Evolutionary conservation across 2,329 filamentous ascomycete genomes (phyloP).

Genomic region (Sporothrix dimorphospora): DNA sequence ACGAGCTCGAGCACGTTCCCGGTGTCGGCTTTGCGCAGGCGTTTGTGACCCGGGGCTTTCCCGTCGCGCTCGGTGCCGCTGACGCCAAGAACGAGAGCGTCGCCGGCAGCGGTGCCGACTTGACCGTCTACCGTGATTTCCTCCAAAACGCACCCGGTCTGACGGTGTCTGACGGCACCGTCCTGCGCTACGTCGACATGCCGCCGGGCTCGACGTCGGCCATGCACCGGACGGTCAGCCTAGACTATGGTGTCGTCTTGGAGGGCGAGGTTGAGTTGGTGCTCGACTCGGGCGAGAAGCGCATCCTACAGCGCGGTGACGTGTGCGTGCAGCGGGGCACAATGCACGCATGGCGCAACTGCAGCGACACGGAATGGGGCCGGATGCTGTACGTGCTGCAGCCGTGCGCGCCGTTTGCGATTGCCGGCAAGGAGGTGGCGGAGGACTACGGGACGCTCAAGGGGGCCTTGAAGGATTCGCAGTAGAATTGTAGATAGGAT

Average conservation of each 20-base stretch:
- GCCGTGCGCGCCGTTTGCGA: background rate
- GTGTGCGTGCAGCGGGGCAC: constrained; percentile 4
- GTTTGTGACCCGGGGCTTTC: background rate
- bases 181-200: constrained; percentile 3
- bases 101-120: background rate
- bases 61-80: background rate
- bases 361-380: background rate
- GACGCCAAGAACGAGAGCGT: background rate
- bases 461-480: background rate
- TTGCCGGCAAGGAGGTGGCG: background rate
- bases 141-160: background rate
- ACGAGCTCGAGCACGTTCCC: background rate
- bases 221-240: background rate
- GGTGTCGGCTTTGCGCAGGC: background rate
- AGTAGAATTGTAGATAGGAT: background rate
- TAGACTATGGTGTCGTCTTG: background rate
- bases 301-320: background rate
- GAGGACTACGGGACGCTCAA: background rate
- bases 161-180: background rate
- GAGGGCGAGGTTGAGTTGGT: background rate
- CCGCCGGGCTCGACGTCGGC: background rate
- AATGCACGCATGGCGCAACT: constrained; percentile 1
- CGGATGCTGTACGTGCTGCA: constrained; percentile 8
- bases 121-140: background rate
- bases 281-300: background rate